Evolutionary conservation across 441 rosid species (phyloP).

Genomic region (Adansonia rubrostipa): DNA sequence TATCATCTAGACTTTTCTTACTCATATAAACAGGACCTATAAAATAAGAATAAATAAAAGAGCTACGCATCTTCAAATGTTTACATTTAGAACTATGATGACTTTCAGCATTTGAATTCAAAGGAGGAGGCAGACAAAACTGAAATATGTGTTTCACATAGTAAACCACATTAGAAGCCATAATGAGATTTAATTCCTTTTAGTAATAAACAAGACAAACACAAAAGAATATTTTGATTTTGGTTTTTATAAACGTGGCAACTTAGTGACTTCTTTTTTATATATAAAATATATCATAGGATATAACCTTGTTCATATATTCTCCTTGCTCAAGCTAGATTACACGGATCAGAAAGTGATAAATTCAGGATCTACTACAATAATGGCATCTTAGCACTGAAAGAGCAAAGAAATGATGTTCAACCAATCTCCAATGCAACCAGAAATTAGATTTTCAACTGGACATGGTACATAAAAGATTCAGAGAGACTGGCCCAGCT

Average conservation of each 20-base stretch:
- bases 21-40: neutral
- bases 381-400: neutral
- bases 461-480: neutral
- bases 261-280: neutral
- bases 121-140: neutral
- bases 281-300: neutral
- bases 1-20: neutral
- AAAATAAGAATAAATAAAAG: neutral
- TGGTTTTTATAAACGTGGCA: neutral
- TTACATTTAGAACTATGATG: neutral
- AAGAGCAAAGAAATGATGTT: neutral
- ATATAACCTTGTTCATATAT: neutral
- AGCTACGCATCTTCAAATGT: neutral
- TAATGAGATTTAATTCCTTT: neutral
- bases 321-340: slow-evolving; percentile 8
- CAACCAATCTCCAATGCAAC: slow-evolving; percentile 1
- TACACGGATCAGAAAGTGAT: neutral
- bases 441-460: slow-evolving; percentile 1
- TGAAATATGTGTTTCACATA: neutral
- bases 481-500: slow-evolving; percentile 12
- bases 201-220: neutral
- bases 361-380: neutral
- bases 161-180: neutral
- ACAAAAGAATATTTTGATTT: slow-evolving; percentile 11
- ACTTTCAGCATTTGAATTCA: slow-evolving; percentile 8